Evolutionary conservation across 805 yeast genomes (phyloP), one percentile per base, ranked within the genome.

Genomic region (Groenewaldozyma tartarivorans): DNA sequence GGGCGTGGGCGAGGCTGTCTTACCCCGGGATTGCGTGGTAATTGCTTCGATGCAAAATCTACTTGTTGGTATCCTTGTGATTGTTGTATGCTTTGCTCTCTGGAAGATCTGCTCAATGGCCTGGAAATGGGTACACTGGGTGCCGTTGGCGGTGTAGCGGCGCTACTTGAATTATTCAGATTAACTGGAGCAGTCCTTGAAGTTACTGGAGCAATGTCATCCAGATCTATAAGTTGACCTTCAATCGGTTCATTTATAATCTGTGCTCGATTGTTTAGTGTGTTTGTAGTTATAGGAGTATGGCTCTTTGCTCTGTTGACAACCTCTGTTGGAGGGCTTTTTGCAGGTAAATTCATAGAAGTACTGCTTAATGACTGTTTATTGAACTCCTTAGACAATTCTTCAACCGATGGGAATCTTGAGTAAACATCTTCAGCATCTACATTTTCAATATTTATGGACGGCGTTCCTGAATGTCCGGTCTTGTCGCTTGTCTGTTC

Each of bases 371-470:
- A 38, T 18, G 30, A 9, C 24, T 36, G 35, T 13, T 33, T 43
- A 33, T 50, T 52, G 34, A 52, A 38, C 7, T 43, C 45, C 32
- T 37, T 36, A 5, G 55, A 35, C 24, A 60, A 51, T 36, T 60
- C 63, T 38, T 60, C 64, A n/a, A 60, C 51, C 1, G 62, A 47
- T 7, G 65, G 65, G 44, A 44, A 60, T 29, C 57, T 43, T 7
- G 49, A 40, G 9, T 46, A 51, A 20, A 54, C 46, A 16, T 54
- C 54, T 4, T 44, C 52, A 17, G 41, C 42, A 7, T 22, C 36
- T 17, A 24, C 24, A 13, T 9, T 34, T 6, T 7, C 35, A 19
- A 29, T 18, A 18, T n/a, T 5, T 6, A 16, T n/a, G 6, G 6
- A 13, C 13, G 39, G 34, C n/a, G 39, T 36, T 18, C 29, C 19